These are phyloP conservation scores for Knoxia roxburghii DNA, from an alignment of 257 asterid species.

Conservation along the genomic window DNA sequence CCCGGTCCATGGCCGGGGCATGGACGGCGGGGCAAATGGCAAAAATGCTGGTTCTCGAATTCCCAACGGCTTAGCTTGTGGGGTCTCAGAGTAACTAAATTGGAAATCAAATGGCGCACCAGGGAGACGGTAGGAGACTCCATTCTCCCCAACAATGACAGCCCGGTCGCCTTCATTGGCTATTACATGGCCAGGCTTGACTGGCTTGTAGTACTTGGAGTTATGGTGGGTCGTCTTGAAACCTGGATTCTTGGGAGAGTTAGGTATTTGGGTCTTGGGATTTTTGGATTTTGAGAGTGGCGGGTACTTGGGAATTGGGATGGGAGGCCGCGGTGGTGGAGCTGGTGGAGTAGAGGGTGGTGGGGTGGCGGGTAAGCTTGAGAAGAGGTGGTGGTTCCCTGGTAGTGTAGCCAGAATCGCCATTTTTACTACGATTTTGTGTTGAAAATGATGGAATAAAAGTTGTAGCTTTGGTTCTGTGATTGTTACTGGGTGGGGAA, in stretches of 20 bases:
- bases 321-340: constrained; percentile 41
- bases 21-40: constrained; percentile 91
- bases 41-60: constrained; percentile 87
- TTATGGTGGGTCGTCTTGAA: constrained; percentile 53
- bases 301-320: constrained; percentile 66
- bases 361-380: constrained; percentile 35
- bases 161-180: constrained; percentile 50
- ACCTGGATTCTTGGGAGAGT: constrained; percentile 32
- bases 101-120: constrained; percentile 97
- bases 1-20: constrained; percentile 99
- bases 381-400: constrained; percentile 53
- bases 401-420: constrained; percentile 59
- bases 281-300: constrained; percentile 37
- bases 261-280: constrained; percentile 17
- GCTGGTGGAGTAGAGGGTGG: constrained; percentile 31
- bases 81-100: constrained; percentile 84
- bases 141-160: constrained; percentile 58
- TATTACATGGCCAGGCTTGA: constrained; percentile 63
- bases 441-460: not conserved
- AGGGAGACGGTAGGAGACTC: constrained; percentile 71
- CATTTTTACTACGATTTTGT: constrained; percentile 25
- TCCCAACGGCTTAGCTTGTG: constrained; percentile 70
- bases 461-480: not conserved
- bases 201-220: constrained; percentile 75
- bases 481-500: not conserved